Conservation (phyloP, 2,329 filamentous ascomycete genomes). For the Cephalotrichum gorgonifer region DNA sequence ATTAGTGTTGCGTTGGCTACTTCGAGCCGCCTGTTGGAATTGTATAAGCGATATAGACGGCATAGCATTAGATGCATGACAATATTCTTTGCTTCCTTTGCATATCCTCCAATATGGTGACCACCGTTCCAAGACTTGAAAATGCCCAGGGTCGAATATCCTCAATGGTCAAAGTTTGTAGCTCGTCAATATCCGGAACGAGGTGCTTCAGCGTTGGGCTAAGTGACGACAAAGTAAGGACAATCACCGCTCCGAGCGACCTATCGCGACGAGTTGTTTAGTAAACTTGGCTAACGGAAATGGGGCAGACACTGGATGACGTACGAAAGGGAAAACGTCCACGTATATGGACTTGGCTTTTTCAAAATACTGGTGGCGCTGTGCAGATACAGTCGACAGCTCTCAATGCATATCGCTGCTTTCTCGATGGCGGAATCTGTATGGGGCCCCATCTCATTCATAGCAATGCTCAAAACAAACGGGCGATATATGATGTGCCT, state of each 20-base stretch:
- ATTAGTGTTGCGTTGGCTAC: not conserved
- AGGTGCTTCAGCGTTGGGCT: conserved; percentile 14
- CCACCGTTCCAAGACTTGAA: conserved; percentile 16
- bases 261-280: conserved; percentile 10
- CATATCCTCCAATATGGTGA: conserved; percentile 18
- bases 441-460: conserved; percentile 8
- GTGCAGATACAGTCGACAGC: conserved; percentile 18
- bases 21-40: not conserved
- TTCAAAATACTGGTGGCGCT: conserved; percentile 15
- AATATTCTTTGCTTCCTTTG: conserved; percentile 15
- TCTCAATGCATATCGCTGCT: conserved; percentile 18
- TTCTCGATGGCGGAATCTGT: conserved; percentile 16
- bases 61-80: conserved; percentile 9
- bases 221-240: conserved; percentile 20
- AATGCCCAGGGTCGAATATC: conserved; percentile 17
- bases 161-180: conserved; percentile 15
- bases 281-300: not conserved
- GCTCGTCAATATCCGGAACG: conserved; percentile 19
- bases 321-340: conserved; percentile 22
- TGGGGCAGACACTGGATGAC: conserved; percentile 3
- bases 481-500: conserved; percentile 21
- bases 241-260: conserved; percentile 19
- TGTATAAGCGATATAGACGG: not conserved
- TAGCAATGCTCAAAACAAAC: conserved; percentile 19
- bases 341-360: conserved; percentile 20